Evolutionary conservation across 371 early-diverging fungal species (phyloP).

Genomic region (Saksenaea oblongispora): DNA sequence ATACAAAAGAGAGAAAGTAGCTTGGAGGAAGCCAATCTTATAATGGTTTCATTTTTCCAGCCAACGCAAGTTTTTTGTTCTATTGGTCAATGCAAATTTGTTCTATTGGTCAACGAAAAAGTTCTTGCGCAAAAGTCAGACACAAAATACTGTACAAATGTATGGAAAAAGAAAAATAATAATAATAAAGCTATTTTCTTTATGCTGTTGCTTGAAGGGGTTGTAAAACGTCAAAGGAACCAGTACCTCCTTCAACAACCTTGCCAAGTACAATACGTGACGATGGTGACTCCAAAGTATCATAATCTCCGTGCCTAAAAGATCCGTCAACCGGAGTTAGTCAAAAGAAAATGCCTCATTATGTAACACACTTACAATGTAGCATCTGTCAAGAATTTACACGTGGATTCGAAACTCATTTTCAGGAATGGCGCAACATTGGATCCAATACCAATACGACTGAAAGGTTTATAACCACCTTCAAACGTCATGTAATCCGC

Average conservation of each 20-base stretch:
- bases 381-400: conserved; percentile 91
- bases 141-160: background rate
- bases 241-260: conserved; percentile 94
- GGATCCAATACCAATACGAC: conserved; percentile 90
- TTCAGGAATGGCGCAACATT: conserved; percentile 94
- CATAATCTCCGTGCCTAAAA: conserved; percentile 78
- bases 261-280: conserved; percentile 94
- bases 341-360: background rate
- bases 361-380: conserved; percentile 61
- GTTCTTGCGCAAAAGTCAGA: too few species aligned
- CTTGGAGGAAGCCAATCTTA: too few species aligned
- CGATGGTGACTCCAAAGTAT: conserved; percentile 87
- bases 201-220: conserved; percentile 31
- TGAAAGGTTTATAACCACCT: conserved; percentile 98
- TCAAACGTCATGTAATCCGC: conserved; percentile 99
- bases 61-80: too few species aligned
- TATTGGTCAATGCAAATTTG: too few species aligned
- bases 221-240: conserved; percentile 88
- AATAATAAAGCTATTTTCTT: background rate
- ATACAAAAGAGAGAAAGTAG: too few species aligned
- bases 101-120: too few species aligned
- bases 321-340: background rate
- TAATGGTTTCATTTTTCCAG: too few species aligned
- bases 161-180: background rate
- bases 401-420: conserved; percentile 98